Base-by-base conservation (phyloP, 768 basidiomycete genomes). In the Tulasnella sp. region DNA sequence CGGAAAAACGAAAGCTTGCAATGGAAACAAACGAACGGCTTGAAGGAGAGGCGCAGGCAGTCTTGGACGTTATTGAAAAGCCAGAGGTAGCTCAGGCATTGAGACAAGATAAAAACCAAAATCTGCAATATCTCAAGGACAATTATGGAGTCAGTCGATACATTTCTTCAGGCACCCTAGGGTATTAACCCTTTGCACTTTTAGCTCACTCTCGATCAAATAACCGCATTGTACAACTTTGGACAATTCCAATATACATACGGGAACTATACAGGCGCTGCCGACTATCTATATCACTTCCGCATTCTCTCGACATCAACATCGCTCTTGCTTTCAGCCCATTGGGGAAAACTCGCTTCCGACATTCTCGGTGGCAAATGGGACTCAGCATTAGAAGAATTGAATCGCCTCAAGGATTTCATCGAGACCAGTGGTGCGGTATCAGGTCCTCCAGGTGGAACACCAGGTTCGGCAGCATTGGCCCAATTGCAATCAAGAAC, bases 201-300 rank as follows among this genome's bases (percentile, higher is more conserved):
- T 59, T 65, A 98, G 93, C 78, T 99, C 53, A 90, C 85, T 13
- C 71, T 91, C 54, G 91, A 93, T 53, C 88, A 95, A 77, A 95
- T 98, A 63, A 86, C 81, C 37, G 86, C 87, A 1, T 72, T 99
- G 7, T 98, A 99, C 72, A 89, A 91, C 69, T 96, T 93, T 68
- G 95, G 95, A 48, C 85, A 96, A 63, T 98, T 92, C 71, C 92
- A 95, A 69, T 99, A 89, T 69, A 87, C 93, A n/a, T 88, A 88
- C 65, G 95, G 95, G 37, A 89, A 90, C 66, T 99, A 99, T 72
- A 83, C 81, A 60, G 87, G 87, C 43, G 91, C 95, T 13, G 91
- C 92, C 42, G 90, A 96, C 67, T 98, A 95, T 69, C 74, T 99
- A 50, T 96, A 98, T 72, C 93, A 98, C 64, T 99, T 98, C 75